Base-by-base conservation (phyloP, 1,139 yeast species). In the Sugiyamaella novakii region DNA sequence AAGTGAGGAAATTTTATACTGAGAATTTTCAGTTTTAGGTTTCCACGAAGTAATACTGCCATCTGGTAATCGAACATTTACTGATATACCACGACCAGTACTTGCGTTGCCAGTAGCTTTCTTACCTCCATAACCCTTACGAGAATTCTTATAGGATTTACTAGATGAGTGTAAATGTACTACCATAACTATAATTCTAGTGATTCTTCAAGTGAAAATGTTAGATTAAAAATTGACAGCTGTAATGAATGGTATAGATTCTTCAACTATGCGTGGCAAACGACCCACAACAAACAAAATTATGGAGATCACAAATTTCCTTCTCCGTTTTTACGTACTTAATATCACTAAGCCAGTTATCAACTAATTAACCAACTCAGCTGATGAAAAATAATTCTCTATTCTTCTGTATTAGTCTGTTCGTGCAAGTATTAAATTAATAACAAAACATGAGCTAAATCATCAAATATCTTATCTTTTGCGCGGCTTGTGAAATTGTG, bases 391-490 rank as follows among this genome's bases (percentile, higher is more conserved):
- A 8, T n/a, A 18, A 35, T 21, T 10, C 11, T 12, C 17, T 14
- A 4, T 18, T 21, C 7, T 33, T n/a, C 8, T n/a, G n/a, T n/a
- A n/a, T n/a, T n/a, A n/a, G n/a, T n/a, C n/a, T n/a, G n/a, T n/a
- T n/a, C n/a, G n/a, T n/a, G n/a, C n/a, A n/a, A n/a, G n/a, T n/a
- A n/a, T n/a, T n/a, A n/a, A n/a, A n/a, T n/a, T n/a, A 5, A 17
- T 12, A 33, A 18, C 11, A 21, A 21, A 11, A 35, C 24, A 4
- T 10, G 22, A 21, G n/a, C n/a, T n/a, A n/a, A n/a, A n/a, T n/a
- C n/a, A n/a, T n/a, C n/a, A 37, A 8, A 6, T 38, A 38, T 38
- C 33, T 38, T 38, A 38, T 38, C 42, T 38, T 38, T 38, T 38
- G 42, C 15, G 42, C 42, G 42, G 42, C 42, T 22, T 5, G 29